A percentile compares a stretch with the other conserved stretches of the same genome.
These are phyloP conservation scores for Dendrothele bispora DNA, from an alignment of 768 basidiomycete genomes.

Conservation along the genomic window DNA sequence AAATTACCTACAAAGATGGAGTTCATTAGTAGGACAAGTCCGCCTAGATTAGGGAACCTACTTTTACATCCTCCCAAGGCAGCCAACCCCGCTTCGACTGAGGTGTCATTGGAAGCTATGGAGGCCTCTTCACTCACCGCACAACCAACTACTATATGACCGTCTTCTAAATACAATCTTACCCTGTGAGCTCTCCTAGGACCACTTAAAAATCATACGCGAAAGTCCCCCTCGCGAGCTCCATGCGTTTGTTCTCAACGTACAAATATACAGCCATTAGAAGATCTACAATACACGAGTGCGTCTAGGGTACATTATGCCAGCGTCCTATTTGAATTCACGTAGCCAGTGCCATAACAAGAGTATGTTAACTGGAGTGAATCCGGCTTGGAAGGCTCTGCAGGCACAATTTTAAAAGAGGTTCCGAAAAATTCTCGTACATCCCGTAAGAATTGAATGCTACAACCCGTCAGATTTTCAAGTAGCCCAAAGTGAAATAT, in stretches of 20 bases:
- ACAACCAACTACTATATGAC: no score
- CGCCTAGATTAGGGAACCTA: slow-evolving; percentile 73
- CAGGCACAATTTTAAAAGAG: slow-evolving; percentile 84
- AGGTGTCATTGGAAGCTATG: no score
- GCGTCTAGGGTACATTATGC: no score
- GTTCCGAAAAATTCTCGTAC: slow-evolving; percentile 82
- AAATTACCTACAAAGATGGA: slow-evolving; percentile 89
- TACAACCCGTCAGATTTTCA: slow-evolving; percentile 27
- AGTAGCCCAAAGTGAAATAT: slow-evolving; percentile 1
- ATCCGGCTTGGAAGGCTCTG: slow-evolving; percentile 49
- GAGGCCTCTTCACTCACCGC: no score
- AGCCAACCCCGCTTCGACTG: slow-evolving; percentile 14
- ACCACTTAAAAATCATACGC: no score
- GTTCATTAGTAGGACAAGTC: slow-evolving; percentile 69
- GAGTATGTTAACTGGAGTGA: slow-evolving; percentile 74
- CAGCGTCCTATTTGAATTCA: slow-evolving; percentile 82
- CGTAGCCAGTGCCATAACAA: slow-evolving; percentile 90
- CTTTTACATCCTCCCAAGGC: slow-evolving; percentile 49
- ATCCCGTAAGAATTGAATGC: slow-evolving; percentile 91
- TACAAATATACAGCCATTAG: no score
- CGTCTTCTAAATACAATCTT: no score
- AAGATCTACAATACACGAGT: no score
- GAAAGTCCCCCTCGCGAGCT: no score
- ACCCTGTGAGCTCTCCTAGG: no score
- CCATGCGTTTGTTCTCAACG: no score